A percentile compares a stretch with the other conserved stretches of the same genome.
Evolutionary conservation across 202 grass and related monocot genomes (phyloP).

Genomic region (Setaria italica): DNA sequence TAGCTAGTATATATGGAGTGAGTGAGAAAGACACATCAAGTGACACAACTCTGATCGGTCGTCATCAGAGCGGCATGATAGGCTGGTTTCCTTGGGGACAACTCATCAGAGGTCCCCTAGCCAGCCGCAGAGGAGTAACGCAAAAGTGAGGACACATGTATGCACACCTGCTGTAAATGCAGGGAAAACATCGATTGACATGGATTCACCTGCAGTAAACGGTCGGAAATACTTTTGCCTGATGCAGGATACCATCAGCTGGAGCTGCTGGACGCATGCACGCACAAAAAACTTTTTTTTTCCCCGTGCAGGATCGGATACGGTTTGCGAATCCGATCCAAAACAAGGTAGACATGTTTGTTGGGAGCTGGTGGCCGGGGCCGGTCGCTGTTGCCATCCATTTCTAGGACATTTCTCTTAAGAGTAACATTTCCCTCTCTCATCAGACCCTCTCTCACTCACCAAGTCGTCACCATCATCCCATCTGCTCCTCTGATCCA

Average conservation of each 20-base stretch:
- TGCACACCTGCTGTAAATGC: constrained; percentile 35
- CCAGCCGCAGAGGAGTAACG: neutral
- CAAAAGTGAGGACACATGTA: constrained; percentile 12
- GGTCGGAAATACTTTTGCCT: neutral
- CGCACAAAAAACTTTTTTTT: neutral
- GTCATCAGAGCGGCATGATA: constrained; percentile 46
- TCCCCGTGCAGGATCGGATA: neutral
- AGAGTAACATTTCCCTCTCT: neutral
- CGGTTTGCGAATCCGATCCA: constrained; percentile 15
- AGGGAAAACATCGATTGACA: neutral
- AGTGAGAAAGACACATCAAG: constrained; percentile 35
- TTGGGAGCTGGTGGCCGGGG: neutral
- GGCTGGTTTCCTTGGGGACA: constrained; percentile 41
- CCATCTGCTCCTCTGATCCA: neutral
- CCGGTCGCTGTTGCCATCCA: neutral
- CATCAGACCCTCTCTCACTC: neutral
- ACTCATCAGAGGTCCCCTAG: constrained; percentile 36
- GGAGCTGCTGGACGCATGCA: neutral
- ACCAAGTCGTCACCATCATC: neutral
- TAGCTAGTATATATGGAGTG: neutral
- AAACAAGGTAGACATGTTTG: constrained; percentile 12
- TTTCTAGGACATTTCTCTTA: constrained; percentile 42
- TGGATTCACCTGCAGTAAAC: constrained; percentile 25
- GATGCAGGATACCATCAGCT: neutral
- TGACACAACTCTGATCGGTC: constrained; percentile 21